Evolutionary conservation across 2,329 filamentous ascomycete genomes (phyloP), one percentile per base, ranked within the genome.

Genomic region (Chalaropsis ovoidea): DNA sequence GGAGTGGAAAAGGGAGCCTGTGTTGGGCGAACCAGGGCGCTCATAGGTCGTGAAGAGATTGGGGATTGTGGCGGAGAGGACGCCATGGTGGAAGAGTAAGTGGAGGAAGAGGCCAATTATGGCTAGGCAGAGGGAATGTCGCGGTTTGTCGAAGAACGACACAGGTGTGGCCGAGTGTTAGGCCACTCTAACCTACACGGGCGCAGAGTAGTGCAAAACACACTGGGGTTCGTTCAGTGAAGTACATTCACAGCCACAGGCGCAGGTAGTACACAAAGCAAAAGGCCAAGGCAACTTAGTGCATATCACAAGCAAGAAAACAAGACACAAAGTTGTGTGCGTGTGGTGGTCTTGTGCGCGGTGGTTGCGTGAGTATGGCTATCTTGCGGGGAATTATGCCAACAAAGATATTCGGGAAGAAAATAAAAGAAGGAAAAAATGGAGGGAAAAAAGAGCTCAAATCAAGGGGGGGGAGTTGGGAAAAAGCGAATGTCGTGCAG

Each of bases 1-100:
- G 80, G 82, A 54, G 87, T 81, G 58, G 66, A 54, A 64, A 65
- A 60, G 27, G 66, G 66, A 39, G 66, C 39, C 43, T 65, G 63
- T 49, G 66, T 63, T 62, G 89, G 82, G 72, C 87, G 86, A 72
- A 91, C 84, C 79, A 95, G 86, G 74, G 85, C 86, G 78, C 89
- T 95, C 80, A 90, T 80, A 64, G 91, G 90, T 75, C 90, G 84
- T 75, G 81, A 78, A 70, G 82, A 78, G 68, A 76, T 76, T 73
- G 80, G 87, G 73, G 87, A 90, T 68, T 78, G 80, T 74, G 87
- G 87, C 76, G 86, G 87, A 75, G 87, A 88, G 75, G 79, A 80
- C 72, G 85, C 83, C 86, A 88, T 88, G 60, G 22, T 60, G 41
- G 42, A 58, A 39, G 27, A 58, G 27, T 10, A 17, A n/a, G 15